Base-by-base conservation (phyloP, 495 filamentous ascomycete species). In the Talaromyces borbonicus region DNA sequence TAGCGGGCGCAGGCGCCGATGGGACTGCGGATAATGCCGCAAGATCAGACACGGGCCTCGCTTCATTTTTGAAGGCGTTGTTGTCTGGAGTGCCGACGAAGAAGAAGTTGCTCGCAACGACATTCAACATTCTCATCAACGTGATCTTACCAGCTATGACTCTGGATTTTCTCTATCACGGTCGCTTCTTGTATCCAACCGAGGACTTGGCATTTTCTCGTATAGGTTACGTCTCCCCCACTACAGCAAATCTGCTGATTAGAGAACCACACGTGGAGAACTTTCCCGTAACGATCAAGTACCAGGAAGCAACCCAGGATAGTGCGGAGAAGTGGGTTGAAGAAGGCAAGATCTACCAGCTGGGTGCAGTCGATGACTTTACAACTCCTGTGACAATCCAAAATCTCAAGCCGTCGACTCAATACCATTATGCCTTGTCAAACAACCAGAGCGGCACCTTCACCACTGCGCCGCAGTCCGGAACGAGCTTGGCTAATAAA, bases 211-310 rank as follows among this genome's bases (percentile, higher is more conserved):
- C 87, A 0, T 93, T 98, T 55, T 81, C 81, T 14, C 73, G 90
- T 11, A 67, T 94, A 24, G 92, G 92, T 11, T 87, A 90, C 59
- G 81, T 96, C 19, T 92, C 89, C 2, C 77, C 84, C 2, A 80
- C 71, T 3, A 84, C 78, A 14, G 92, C 92, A 12, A 88, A 79
- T 46, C 61, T 98, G 29, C 66, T 98, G 29, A 71, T 96, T 25
- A 77, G 92, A 27, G 92, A 96, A 66, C 87, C 90, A 0, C 73
- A 93, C 49, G 60, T 69, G 40, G 57, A 71, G n/a, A 79, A 83
- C 50, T 69, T 92, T 52, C 90, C 90, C 2, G 59, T 96, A 15
- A 78, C 70, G 1, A 68, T 95, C 5, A 83, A 68, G 19, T 83
- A 83, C 54, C 70, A 77, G 26, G 55, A 68, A 23, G 60, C 59